Conservation (phyloP, 176 grass and related monocot genomes). For the Paspalum vaginatum region DNA sequence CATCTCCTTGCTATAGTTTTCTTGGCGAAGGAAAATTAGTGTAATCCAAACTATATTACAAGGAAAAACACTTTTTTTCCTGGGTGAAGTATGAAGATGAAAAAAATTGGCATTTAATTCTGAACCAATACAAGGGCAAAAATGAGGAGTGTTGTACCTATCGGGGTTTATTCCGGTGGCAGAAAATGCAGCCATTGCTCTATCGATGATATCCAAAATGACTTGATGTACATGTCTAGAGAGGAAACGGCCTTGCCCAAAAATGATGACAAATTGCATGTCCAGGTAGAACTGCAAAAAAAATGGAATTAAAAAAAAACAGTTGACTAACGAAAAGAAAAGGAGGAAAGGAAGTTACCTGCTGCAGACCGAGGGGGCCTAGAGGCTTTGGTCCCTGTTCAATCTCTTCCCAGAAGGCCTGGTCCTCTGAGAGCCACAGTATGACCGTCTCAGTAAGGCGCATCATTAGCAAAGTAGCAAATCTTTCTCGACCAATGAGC, state of each 20-base stretch:
- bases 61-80: neutral
- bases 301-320: slow-evolving; percentile 25
- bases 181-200: slow-evolving; percentile 92
- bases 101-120: neutral
- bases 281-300: slow-evolving; percentile 87
- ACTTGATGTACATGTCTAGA: slow-evolving; percentile 96
- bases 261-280: slow-evolving; percentile 96
- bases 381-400: slow-evolving; percentile 66
- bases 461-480: slow-evolving; percentile 35
- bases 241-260: slow-evolving; percentile 86
- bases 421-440: slow-evolving; percentile 84
- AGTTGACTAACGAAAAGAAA: slow-evolving; percentile 20
- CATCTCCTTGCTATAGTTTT: slow-evolving; percentile 15
- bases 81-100: neutral
- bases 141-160: slow-evolving; percentile 49
- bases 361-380: slow-evolving; percentile 74
- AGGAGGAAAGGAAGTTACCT: slow-evolving; percentile 46
- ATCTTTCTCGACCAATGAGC: slow-evolving; percentile 72
- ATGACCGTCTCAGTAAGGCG: slow-evolving; percentile 85
- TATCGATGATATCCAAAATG: slow-evolving; percentile 84
- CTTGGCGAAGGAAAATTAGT: neutral
- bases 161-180: slow-evolving; percentile 89
- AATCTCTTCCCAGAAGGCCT: slow-evolving; percentile 91
- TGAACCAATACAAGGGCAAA: slow-evolving; percentile 30
- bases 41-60: slow-evolving; percentile 11